These are phyloP conservation scores for Aureobasidium namibiae DNA, from an alignment of 2,329 filamentous ascomycete species.

Conservation along the genomic window DNA sequence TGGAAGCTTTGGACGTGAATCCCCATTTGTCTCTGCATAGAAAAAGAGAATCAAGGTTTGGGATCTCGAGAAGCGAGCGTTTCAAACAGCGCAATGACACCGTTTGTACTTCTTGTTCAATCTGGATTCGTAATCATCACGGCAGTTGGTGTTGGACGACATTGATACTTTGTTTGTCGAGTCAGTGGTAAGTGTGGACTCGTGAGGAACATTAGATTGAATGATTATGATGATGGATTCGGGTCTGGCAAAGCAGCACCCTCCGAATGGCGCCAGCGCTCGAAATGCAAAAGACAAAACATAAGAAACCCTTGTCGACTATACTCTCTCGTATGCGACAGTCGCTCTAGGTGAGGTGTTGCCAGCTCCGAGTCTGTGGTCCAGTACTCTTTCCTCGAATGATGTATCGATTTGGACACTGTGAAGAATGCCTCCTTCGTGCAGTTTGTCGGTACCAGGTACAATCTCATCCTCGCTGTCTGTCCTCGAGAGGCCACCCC, in stretches of 20 bases:
- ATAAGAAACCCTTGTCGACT: not conserved
- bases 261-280: not conserved
- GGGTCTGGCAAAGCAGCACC: not conserved
- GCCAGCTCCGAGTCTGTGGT: not conserved
- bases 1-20: not conserved
- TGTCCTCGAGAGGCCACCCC: not conserved
- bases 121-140: not conserved
- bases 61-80: not conserved
- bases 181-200: not conserved
- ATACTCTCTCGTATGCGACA: not conserved
- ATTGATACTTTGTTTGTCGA: not conserved
- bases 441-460: not conserved
- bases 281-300: constrained; percentile 3
- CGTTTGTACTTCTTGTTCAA: not conserved
- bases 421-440: not conserved
- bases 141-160: not conserved
- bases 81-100: not conserved
- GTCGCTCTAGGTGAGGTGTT: not conserved
- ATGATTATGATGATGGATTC: not conserved
- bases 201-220: not conserved
- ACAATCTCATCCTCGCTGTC: constrained; percentile 8
- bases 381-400: not conserved
- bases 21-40: not conserved
- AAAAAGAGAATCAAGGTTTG: not conserved
- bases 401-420: constrained; percentile 6